Conservation (phyloP, 257 asterid genomes). For the Nicotiana tomentosiformis region DNA sequence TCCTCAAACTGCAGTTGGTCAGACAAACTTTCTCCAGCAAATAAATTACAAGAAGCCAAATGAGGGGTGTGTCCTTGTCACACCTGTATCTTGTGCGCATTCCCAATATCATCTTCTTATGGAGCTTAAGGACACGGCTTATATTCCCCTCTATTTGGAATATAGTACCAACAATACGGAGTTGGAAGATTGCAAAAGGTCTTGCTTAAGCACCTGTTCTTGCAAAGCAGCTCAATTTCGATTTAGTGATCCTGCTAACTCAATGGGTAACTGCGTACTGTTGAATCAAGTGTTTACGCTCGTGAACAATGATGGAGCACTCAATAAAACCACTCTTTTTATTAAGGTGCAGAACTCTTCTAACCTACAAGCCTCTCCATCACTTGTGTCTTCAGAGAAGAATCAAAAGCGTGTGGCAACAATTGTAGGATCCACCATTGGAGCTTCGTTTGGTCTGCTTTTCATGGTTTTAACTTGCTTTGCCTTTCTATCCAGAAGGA, state of each 20-base stretch:
- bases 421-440: not conserved
- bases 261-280: constrained; percentile 7
- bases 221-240: constrained; percentile 20
- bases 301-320: not conserved
- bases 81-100: constrained; percentile 13
- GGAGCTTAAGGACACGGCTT: constrained; percentile 3
- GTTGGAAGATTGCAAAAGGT: constrained; percentile 11
- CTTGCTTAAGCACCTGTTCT: constrained; percentile 11
- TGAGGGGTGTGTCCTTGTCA: constrained; percentile 8
- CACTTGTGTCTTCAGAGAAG: not conserved
- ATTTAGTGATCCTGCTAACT: not conserved
- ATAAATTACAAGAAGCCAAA: not conserved
- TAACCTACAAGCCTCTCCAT: not conserved
- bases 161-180: not conserved
- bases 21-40: not conserved
- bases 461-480: not conserved
- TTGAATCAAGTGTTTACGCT: constrained; percentile 12
- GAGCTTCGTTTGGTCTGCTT: not conserved
- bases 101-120: constrained; percentile 5
- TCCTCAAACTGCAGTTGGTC: not conserved
- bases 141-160: not conserved
- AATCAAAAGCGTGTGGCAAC: not conserved
- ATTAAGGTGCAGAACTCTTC: constrained; percentile 11
- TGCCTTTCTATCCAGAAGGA: not conserved
- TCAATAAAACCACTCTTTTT: not conserved